Base-by-base conservation (phyloP, 169 alveolate genomes). In the Toxoplasma gondii region DNA sequence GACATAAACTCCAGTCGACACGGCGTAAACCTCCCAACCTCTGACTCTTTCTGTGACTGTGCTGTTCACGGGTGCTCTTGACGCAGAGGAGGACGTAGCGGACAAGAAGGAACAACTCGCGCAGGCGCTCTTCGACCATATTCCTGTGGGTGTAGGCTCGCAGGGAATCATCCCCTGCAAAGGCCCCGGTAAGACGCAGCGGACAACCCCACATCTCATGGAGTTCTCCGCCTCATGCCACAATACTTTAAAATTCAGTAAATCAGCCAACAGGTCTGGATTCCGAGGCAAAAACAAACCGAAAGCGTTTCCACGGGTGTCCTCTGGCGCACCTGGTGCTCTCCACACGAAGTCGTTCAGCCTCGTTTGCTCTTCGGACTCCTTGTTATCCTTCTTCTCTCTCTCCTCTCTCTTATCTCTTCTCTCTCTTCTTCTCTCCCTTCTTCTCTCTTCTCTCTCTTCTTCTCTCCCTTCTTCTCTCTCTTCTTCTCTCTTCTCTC, bases 81-180 rank as follows among this genome's bases (percentile, higher is more conserved):
- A 24, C 84, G 27, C 24, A 97, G 95, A 97, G 96, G 1, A 95
- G 38, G 98, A 97, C 53, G 95, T 96, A 43, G 96, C 94, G 69
- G 95, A 82, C 5, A 92, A 95, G 70, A 97, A 98, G 95, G 98
- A 97, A 91, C 92, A 94, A 74, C 95, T 98, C 54, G 97, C 98
- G 0, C 98, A 97, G 87, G 94, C 97, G n/a, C 95, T 98, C 93
- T 98, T 97, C 92, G 97, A 98, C 83, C 96, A 97, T 93, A 98
- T 98, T 9, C 99, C 99, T 7, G 99, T 98, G n/a, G 99, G 99
- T 10, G 98, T 97, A 36, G 98, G 98, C 24, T 96, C 98, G 16
- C 97, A 97, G 92, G 98, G 98, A 1, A 94, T 95, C 82, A 96
- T 97, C 53, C 96, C 97, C 44, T 95, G 95, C 78, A 95, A 67